Percentiles rank a stretch among this genome's conserved stretches.
Conservation (phyloP, 1,284 basidiomycete genomes). For the Coniferiporia sulphurascens region DNA sequence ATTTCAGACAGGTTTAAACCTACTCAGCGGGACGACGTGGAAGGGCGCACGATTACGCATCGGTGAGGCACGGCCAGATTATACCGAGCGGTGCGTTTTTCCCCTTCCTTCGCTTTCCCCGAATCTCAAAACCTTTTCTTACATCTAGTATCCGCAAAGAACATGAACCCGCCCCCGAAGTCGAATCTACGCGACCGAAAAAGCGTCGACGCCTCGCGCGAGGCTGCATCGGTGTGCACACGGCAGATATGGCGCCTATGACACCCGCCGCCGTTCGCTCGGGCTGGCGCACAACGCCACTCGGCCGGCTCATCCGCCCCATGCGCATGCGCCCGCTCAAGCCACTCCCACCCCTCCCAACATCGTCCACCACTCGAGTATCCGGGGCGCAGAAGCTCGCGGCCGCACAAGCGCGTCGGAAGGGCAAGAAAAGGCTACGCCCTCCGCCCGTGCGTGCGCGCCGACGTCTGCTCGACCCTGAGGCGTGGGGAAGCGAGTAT, state of each 20-base stretch:
- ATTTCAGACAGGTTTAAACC: constrained; percentile 53
- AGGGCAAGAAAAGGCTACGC: constrained; percentile 24
- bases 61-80: constrained; percentile 74
- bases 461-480: constrained; percentile 58
- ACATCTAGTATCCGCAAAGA: constrained; percentile 34
- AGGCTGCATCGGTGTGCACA: constrained; percentile 37
- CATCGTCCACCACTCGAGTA: neutral
- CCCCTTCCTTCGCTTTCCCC: neutral
- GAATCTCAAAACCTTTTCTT: neutral
- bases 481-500: constrained; percentile 59
- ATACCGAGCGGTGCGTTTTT: constrained; percentile 46
- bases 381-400: constrained; percentile 2
- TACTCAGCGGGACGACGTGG: constrained; percentile 75
- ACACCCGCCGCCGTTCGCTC: constrained; percentile 49
- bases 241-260: constrained; percentile 57
- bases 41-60: constrained; percentile 79
- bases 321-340: constrained; percentile 62
- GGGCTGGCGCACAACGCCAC: constrained; percentile 63
- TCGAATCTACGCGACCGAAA: constrained; percentile 22
- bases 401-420: constrained; percentile 5
- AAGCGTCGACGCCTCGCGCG: constrained; percentile 34
- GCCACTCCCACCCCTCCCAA: constrained; percentile 44
- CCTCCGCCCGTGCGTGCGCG: constrained; percentile 42
- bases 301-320: constrained; percentile 60
- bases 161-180: constrained; percentile 26